phyloP scores from a whole-genome alignment of 352 stramenopile species.

The Hyphochytrium catenoides region DNA sequence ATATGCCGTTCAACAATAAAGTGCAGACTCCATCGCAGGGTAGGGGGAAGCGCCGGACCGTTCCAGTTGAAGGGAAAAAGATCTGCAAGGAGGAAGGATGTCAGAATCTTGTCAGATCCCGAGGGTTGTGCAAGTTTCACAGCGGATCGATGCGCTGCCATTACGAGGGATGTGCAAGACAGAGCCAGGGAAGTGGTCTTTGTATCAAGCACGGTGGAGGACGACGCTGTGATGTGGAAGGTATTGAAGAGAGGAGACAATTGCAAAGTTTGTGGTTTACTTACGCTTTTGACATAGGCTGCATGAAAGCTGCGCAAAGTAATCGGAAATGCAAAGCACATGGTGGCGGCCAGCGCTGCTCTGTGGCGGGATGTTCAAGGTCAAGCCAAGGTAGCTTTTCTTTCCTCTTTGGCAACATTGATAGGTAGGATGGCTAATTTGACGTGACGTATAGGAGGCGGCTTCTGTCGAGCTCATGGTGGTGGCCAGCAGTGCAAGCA shows the following conservation, averaged over 20 bases:
- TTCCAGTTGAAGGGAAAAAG: too few species aligned
- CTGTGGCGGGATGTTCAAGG: slow-evolving; percentile 35
- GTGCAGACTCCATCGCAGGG: too few species aligned
- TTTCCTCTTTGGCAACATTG: too few species aligned
- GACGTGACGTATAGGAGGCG: too few species aligned
- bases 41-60: slow-evolving; percentile 3
- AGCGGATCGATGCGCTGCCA: slow-evolving; percentile 4
- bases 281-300: slow-evolving; percentile 43
- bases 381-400: too few species aligned
- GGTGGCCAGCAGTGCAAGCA: slow-evolving; percentile 53
- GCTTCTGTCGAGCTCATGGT: slow-evolving; percentile 54
- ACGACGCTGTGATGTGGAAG: too few species aligned
- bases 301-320: slow-evolving; percentile 29
- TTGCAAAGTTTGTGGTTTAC: too few species aligned
- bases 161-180: slow-evolving; percentile 5
- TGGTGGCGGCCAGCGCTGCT: slow-evolving; percentile 43
- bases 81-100: too few species aligned
- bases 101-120: slow-evolving; percentile 6
- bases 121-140: slow-evolving; percentile 6
- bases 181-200: slow-evolving; percentile 3
- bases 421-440: too few species aligned
- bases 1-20: too few species aligned
- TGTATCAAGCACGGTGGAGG: slow-evolving; percentile 6
- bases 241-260: too few species aligned
- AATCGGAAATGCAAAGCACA: slow-evolving; percentile 59